These are phyloP conservation scores for Neurospora sp. DNA, from an alignment of 495 filamentous ascomycete genomes.

Conservation along the genomic window DNA sequence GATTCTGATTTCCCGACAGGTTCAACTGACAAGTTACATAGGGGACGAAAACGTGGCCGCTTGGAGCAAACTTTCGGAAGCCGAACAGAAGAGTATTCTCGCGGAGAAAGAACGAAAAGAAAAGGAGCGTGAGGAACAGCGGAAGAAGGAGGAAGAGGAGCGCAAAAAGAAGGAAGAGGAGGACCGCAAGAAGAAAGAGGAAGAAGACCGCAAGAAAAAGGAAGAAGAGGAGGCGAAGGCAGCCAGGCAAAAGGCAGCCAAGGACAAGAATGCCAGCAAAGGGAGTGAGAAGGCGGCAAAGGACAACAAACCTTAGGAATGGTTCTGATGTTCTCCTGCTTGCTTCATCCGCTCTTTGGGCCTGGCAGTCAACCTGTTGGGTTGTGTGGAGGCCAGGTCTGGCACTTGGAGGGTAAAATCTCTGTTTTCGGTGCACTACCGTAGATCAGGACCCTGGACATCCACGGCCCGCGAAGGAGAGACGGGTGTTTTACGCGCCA, in stretches of 20 bases:
- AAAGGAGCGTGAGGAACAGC: slow-evolving; percentile 16
- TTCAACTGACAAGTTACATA: not conserved
- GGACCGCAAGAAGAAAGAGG: slow-evolving; percentile 8
- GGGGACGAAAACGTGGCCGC: slow-evolving; percentile 41
- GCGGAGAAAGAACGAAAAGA: slow-evolving; percentile 25
- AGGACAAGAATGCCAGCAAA: slow-evolving; percentile 3
- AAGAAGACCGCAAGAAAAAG: slow-evolving; percentile 1
- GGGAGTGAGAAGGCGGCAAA: not conserved
- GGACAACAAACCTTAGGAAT: not conserved
- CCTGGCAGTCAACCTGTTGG: not conserved
- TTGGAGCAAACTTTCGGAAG: slow-evolving; percentile 34
- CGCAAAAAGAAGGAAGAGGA: slow-evolving; percentile 9
- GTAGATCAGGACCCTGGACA: not conserved
- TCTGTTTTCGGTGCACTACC: not conserved
- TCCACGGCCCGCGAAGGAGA: not conserved
- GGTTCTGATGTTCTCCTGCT: not conserved
- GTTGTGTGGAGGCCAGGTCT: not conserved
- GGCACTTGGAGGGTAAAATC: not conserved
- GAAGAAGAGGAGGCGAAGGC: slow-evolving; percentile 5
- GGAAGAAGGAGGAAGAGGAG: slow-evolving; percentile 13
- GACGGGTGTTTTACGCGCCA: not conserved
- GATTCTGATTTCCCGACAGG: not conserved
- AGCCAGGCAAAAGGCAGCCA: slow-evolving; percentile 1
- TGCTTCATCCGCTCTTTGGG: not conserved
- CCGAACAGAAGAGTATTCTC: slow-evolving; percentile 40